Conservation (phyloP, 2,329 filamentous ascomycete species). For the Claviceps africana region DNA sequence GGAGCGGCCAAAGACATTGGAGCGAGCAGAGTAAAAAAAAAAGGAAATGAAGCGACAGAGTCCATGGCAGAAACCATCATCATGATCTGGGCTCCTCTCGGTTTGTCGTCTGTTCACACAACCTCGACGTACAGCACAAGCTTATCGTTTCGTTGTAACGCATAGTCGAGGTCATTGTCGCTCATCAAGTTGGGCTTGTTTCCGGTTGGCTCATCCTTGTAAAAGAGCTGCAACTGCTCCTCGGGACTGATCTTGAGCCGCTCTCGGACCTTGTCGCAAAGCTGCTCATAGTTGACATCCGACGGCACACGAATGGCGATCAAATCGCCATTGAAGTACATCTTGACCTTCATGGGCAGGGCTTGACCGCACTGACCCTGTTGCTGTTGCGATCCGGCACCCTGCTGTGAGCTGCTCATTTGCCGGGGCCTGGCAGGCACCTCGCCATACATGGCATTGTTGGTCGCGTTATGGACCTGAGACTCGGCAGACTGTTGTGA, state of each 20-base stretch:
- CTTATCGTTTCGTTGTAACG: conserved; percentile 75
- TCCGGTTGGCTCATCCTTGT: conserved; percentile 70
- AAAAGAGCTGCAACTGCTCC: conserved; percentile 66
- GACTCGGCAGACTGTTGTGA: conserved; percentile 57
- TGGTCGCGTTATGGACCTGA: conserved; percentile 43
- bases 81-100: neutral
- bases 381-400: conserved; percentile 10
- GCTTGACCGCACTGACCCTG: conserved; percentile 13
- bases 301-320: conserved; percentile 80
- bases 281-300: conserved; percentile 62
- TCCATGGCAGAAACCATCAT: neutral
- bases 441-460: conserved; percentile 34
- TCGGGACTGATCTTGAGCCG: conserved; percentile 58
- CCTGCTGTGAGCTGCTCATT: conserved; percentile 28
- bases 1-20: too few species aligned
- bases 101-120: conserved; percentile 20
- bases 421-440: conserved; percentile 36
- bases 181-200: conserved; percentile 62
- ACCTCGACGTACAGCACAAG: conserved; percentile 60
- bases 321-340: conserved; percentile 82
- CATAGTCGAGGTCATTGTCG: conserved; percentile 68
- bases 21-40: too few species aligned
- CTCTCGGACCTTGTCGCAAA: conserved; percentile 75
- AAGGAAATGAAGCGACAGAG: neutral
- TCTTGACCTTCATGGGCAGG: conserved; percentile 76